A percentile compares a stretch with the other conserved stretches of the same genome.
Conservation (phyloP, 2,329 filamentous ascomycete species). For the Fusarium sp. region DNA sequence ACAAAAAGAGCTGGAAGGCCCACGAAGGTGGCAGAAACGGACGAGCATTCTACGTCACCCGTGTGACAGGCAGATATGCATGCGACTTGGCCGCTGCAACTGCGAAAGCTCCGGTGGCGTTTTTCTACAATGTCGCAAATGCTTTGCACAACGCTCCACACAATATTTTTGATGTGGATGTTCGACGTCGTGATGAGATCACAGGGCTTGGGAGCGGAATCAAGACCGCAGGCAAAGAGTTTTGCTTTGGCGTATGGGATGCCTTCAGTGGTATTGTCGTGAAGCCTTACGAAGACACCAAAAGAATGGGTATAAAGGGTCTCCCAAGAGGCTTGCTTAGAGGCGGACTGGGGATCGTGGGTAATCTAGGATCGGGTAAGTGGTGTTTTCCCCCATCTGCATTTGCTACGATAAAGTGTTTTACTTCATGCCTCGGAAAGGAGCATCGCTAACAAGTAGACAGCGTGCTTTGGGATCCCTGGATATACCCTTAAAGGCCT, state of each 20-base stretch:
- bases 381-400: background rate
- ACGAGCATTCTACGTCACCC: conserved; percentile 46
- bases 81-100: conserved; percentile 72
- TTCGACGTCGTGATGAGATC: conserved; percentile 74
- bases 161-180: conserved; percentile 70
- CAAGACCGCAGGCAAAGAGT: conserved; percentile 74
- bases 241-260: conserved; percentile 75
- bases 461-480: conserved; percentile 59
- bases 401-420: fast-evolving
- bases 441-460: background rate
- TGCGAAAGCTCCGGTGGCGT: conserved; percentile 75
- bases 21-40: conserved; percentile 49
- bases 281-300: conserved; percentile 73
- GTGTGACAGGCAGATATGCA: conserved; percentile 66
- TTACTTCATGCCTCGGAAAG: background rate
- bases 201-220: conserved; percentile 72
- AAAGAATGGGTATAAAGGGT: conserved; percentile 72
- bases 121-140: conserved; percentile 76
- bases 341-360: conserved; percentile 60
- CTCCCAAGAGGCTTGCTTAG: conserved; percentile 70
- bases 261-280: conserved; percentile 76
- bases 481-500: conserved; percentile 68
- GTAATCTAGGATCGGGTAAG: conserved; percentile 58
- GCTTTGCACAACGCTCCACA: conserved; percentile 81
- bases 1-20: conserved; percentile 45